Evolutionary conservation across 1,284 basidiomycete species (phyloP).

Genomic region (Trametes polyzona): DNA sequence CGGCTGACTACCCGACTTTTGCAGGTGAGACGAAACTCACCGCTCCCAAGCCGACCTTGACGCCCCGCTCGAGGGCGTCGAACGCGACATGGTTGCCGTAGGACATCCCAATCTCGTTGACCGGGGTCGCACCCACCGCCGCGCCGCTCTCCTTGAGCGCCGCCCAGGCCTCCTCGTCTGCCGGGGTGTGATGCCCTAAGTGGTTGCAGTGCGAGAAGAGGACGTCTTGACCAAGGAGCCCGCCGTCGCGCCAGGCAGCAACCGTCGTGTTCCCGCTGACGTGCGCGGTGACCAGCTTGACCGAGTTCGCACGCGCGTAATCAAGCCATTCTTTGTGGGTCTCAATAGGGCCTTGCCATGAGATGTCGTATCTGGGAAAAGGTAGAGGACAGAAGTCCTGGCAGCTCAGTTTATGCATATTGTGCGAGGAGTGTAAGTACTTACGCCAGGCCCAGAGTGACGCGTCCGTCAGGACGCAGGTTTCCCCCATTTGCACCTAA

Average conservation of each 20-base stretch:
- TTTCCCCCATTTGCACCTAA: constrained; percentile 31
- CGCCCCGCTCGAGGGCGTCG: constrained; percentile 36
- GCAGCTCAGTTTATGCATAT: background rate
- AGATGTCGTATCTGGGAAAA: constrained; percentile 29
- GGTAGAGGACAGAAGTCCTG: background rate
- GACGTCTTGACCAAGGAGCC: constrained; percentile 36
- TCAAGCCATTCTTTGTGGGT: constrained; percentile 29
- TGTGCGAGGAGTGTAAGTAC: no score
- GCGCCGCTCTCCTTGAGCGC: constrained; percentile 34
- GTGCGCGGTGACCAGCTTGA: constrained; percentile 34
- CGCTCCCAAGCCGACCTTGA: constrained; percentile 38
- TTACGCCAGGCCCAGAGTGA: constrained; percentile 38
- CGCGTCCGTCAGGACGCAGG: constrained; percentile 35
- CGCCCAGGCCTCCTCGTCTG: constrained; percentile 37
- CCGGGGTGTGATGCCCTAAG: constrained; percentile 29
- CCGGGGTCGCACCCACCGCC: constrained; percentile 37
- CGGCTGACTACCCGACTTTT: background rate
- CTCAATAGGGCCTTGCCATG: constrained; percentile 24
- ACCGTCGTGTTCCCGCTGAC: constrained; percentile 33
- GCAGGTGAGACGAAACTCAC: constrained; percentile 21
- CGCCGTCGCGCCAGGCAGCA: constrained; percentile 30
- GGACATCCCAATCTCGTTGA: constrained; percentile 40
- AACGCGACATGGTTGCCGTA: constrained; percentile 37
- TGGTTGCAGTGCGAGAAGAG: constrained; percentile 40
- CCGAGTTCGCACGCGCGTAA: constrained; percentile 29